phyloP scores from a whole-genome alignment of 2,329 filamentous ascomycete genomes.

The Fusarium udum region DNA sequence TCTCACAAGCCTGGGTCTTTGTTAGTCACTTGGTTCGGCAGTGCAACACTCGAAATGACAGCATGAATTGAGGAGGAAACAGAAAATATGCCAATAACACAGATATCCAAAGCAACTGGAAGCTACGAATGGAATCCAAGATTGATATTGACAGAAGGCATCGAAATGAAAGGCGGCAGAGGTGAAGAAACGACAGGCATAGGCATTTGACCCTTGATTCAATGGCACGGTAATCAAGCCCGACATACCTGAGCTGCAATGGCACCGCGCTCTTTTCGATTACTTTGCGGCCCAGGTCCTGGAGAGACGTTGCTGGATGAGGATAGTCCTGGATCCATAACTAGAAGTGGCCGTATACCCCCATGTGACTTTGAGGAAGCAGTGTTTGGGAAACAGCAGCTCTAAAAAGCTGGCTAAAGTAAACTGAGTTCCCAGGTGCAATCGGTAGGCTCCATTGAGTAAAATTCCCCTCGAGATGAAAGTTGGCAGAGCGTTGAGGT shows the following conservation, averaged over 20 bases:
- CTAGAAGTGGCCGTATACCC: conserved; percentile 32
- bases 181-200: not conserved
- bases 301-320: conserved; percentile 47
- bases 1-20: conserved; percentile 62
- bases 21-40: conserved; percentile 15
- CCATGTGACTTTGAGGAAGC: conserved; percentile 28
- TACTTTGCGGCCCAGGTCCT: conserved; percentile 46
- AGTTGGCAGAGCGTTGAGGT: conserved; percentile 24
- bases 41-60: not conserved
- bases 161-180: not conserved
- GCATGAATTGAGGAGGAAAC: no score
- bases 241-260: conserved; percentile 52
- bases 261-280: conserved; percentile 52
- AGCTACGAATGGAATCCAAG: not conserved
- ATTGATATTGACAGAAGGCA: not conserved
- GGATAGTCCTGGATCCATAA: conserved; percentile 41
- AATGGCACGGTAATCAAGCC: not conserved
- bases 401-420: conserved; percentile 41
- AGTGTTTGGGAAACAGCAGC: conserved; percentile 23
- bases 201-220: not conserved
- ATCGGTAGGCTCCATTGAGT: conserved; percentile 39
- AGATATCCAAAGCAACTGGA: not conserved
- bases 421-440: conserved; percentile 19
- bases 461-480: conserved; percentile 10
- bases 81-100: not conserved